Evolutionary conservation across 306 rosid genomes (phyloP), one percentile per base, ranked within the genome.

Genomic region (Inga leiocalycina): DNA sequence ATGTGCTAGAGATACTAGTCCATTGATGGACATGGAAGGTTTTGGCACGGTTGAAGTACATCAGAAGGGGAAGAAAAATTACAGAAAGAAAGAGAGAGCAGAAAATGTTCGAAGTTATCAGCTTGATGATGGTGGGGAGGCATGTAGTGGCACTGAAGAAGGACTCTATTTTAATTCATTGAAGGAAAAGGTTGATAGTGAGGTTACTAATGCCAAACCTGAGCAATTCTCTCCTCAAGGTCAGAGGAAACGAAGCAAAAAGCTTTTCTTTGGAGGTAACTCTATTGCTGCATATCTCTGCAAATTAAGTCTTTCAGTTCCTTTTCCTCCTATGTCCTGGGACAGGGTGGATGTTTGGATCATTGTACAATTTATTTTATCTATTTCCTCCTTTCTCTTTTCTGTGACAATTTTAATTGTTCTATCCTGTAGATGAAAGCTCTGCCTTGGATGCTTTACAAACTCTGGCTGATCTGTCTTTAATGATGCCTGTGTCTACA

Each of bases 111-210:
- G 87, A 82, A 85, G 85, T 77, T 84, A 88, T 83, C 86, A 80
- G 43, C 84, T 86, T 87, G 95, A 92, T 83, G 94, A 94, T 92
- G 92, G 98, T 69, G 93, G 94, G 66, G 96, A 91, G 87, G 96
- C 97, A 77, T 92, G 96, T 84, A 92, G 97, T 59, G 97, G 96
- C 73, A 91, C 98, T 67, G 98, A 92, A 84, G 98, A 85, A 90
- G 98, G 92, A 64, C 86, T 85, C 74, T 80, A 83, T 49, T 82
- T 61, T 82, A 88, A 85, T 77, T 41, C 83, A 48, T 74, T 72
- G 82, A 90, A 88, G 85, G 97, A 85, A 81, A 89, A 89, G 77
- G 81, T 82, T 83, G 92, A 89, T 72, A 49, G 69, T 59, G 94
- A 89, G 86, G 86, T 84, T 86, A 89, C 90, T 78, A 88, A 89